Percentiles rank a stretch among this genome's conserved stretches.
phyloP scores from a whole-genome alignment of 768 basidiomycete genomes.

The Boletus pseudopeckii region DNA sequence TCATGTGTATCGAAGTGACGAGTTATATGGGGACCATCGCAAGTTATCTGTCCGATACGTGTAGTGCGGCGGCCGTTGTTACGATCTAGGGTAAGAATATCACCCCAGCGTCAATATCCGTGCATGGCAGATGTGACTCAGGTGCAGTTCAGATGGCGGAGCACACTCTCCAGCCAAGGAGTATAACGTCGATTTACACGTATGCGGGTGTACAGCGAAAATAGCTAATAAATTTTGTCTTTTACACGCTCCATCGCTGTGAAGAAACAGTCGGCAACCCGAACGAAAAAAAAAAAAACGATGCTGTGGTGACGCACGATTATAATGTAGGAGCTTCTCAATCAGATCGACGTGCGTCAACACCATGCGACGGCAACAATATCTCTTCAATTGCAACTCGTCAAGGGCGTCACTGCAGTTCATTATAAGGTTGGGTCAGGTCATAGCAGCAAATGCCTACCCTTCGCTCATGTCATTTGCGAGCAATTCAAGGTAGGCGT shows the following conservation, averaged over 20 bases:
- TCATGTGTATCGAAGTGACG: not conserved
- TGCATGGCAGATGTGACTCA: not conserved
- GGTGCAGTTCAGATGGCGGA: not conserved
- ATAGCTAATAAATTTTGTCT: conserved; percentile 22
- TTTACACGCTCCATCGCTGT: conserved; percentile 34
- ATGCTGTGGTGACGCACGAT: conserved; percentile 57
- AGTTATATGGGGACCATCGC: not conserved
- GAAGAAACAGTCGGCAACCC: not conserved
- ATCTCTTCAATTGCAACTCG: conserved; percentile 83
- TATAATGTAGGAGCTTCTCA: conserved; percentile 94
- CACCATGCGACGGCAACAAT: conserved; percentile 97
- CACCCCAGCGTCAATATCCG: not conserved
- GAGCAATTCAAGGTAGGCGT: conserved; percentile 76
- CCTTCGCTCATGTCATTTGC: conserved; percentile 84
- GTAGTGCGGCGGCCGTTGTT: not conserved
- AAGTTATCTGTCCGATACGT: not conserved
- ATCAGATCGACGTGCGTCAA: conserved; percentile 97
- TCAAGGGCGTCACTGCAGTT: conserved; percentile 78
- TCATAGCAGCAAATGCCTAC: conserved; percentile 42
- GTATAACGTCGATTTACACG: not conserved
- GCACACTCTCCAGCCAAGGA: not conserved
- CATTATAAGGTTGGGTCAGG: not conserved
- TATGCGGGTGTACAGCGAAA: not conserved
- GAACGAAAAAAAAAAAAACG: not conserved
- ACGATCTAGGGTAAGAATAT: not conserved